Evolutionary conservation across 2,329 filamentous ascomycete genomes (phyloP).

Genomic region (Aureobasidium leucospermi): DNA sequence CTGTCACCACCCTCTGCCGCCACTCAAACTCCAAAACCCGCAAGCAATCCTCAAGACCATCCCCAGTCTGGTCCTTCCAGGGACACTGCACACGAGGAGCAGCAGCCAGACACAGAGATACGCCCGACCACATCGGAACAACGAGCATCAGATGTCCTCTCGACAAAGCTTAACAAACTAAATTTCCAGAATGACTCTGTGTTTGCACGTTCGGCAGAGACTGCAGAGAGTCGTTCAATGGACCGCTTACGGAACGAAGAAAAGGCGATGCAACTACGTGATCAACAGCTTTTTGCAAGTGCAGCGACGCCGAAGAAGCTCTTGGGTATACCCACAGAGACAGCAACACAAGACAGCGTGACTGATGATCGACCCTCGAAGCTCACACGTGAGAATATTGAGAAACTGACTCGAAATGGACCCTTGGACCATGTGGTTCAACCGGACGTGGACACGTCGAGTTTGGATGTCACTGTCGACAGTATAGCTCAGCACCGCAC

Average conservation of each 20-base stretch:
- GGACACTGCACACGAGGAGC: not conserved
- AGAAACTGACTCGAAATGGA: slow-evolving; percentile 20
- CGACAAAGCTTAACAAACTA: slow-evolving; percentile 26
- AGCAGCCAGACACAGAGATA: not conserved
- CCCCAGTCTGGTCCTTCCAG: not conserved
- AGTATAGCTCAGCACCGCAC: not conserved
- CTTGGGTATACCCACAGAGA: slow-evolving; percentile 17
- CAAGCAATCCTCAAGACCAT: not conserved
- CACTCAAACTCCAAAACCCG: not conserved
- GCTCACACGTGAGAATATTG: slow-evolving; percentile 27
- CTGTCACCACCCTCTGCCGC: not conserved
- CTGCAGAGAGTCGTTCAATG: slow-evolving; percentile 39
- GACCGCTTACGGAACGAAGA: slow-evolving; percentile 47
- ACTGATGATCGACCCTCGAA: slow-evolving; percentile 7
- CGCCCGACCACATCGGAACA: not conserved
- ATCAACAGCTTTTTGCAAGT: slow-evolving; percentile 48
- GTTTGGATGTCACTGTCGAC: slow-evolving; percentile 12
- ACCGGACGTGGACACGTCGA: slow-evolving; percentile 10
- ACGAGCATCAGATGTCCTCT: slow-evolving; percentile 7
- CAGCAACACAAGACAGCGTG: slow-evolving; percentile 9
- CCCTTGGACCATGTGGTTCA: not conserved
- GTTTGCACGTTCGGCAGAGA: slow-evolving; percentile 34
- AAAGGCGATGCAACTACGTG: slow-evolving; percentile 45
- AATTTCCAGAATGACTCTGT: slow-evolving; percentile 31
- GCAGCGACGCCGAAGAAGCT: slow-evolving; percentile 32